Percentiles rank a stretch among this genome's conserved stretches.
Conservation (phyloP, 352 stramenopile genomes). For the Pythium aristosporum region DNA sequence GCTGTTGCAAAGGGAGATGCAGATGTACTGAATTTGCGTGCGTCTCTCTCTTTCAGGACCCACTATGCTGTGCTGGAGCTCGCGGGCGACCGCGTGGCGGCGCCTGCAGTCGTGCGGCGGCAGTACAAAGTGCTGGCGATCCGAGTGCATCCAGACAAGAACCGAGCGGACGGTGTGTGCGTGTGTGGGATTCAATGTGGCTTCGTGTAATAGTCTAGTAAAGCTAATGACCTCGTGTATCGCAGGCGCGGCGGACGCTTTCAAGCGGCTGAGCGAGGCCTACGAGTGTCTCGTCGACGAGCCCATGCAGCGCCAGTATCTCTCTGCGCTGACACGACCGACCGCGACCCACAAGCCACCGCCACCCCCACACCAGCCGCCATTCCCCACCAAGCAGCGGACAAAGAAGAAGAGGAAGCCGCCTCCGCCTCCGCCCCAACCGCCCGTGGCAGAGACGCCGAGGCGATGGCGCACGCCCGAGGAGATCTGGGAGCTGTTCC, state of each 20-base stretch:
- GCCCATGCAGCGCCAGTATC: constrained; percentile 48
- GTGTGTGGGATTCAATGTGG: background rate
- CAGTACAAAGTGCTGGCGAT: constrained; percentile 36
- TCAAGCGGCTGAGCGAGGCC: constrained; percentile 73
- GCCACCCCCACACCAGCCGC: background rate
- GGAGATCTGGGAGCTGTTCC: constrained; percentile 70
- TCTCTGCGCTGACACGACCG: constrained; percentile 30
- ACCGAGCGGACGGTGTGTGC: constrained; percentile 21
- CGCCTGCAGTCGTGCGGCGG: constrained; percentile 18
- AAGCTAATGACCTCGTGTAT: background rate
- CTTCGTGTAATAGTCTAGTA: background rate
- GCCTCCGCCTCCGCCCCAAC: constrained; percentile 6
- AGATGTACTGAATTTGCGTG: constrained; percentile 1
- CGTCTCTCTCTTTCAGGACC: constrained; percentile 12
- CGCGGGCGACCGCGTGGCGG: background rate
- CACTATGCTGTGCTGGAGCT: constrained; percentile 34
- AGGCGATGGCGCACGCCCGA: constrained; percentile 45
- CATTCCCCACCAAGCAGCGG: constrained; percentile 9
- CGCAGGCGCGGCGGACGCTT: constrained; percentile 66
- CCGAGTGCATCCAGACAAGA: constrained; percentile 39
- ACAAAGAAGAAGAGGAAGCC: background rate
- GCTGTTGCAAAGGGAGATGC: too few relatives aligned
- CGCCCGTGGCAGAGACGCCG: constrained; percentile 8
- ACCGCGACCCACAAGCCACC: constrained; percentile 1
- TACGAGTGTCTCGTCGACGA: constrained; percentile 75